phyloP scores from a whole-genome alignment of 139 green algal genomes.

The Coccomyxa sp. region DNA sequence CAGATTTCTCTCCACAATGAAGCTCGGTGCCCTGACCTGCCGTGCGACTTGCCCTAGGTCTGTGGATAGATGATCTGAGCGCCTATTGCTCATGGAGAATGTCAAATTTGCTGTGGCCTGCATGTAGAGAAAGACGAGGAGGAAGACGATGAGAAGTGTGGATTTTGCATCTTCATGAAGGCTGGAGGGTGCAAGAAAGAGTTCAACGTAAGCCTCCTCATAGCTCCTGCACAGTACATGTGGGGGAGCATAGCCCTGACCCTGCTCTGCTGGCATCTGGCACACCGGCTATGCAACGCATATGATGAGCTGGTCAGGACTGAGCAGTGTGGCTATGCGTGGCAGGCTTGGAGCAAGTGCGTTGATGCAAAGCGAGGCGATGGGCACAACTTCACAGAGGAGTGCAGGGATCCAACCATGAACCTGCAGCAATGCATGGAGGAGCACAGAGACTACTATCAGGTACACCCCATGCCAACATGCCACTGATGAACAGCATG shows the following conservation, averaged over 20 bases:
- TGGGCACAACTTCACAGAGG: slow-evolving; percentile 56
- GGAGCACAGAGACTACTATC: slow-evolving; percentile 60
- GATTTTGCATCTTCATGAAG: slow-evolving; percentile 89
- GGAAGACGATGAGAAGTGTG: slow-evolving; percentile 74
- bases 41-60: too few species aligned
- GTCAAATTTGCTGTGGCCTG: too few species aligned
- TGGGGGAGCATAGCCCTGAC: neutral
- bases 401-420: slow-evolving; percentile 36
- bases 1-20: too few species aligned
- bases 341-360: slow-evolving; percentile 58
- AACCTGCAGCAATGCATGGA: slow-evolving; percentile 60
- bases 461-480: neutral
- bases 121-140: slow-evolving; percentile 49
- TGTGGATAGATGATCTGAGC: too few species aligned
- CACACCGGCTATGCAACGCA: neutral
- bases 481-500: neutral
- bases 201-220: slow-evolving; percentile 39
- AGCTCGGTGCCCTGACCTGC: too few species aligned
- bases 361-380: slow-evolving; percentile 50
- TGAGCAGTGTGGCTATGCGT: neutral
- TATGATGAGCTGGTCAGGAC: neutral
- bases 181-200: slow-evolving; percentile 59
- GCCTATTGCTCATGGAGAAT: too few species aligned
- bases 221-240: neutral
- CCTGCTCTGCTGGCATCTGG: neutral